phyloP scores from a whole-genome alignment of 192 early-diverging fungal species.

The Gonapodya prolifera region DNA sequence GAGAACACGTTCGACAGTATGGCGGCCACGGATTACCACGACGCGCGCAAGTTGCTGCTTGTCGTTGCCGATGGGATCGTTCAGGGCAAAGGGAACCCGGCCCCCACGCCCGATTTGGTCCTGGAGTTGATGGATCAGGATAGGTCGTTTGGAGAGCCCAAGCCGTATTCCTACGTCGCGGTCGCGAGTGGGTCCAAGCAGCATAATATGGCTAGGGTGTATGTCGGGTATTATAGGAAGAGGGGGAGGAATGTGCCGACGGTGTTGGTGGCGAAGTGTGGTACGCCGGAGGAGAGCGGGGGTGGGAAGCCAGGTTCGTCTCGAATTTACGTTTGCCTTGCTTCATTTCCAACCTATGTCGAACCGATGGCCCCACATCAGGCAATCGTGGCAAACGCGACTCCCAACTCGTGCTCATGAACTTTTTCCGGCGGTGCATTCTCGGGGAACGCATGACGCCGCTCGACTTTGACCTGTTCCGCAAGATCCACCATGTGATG shows the following conservation, averaged over 20 bases:
- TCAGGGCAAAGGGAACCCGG: slow-evolving; percentile 61
- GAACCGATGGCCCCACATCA: slow-evolving; percentile 59
- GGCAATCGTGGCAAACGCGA: slow-evolving; percentile 28
- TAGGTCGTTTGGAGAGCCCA: background rate
- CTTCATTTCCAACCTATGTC: too few species aligned
- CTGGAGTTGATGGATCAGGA: slow-evolving; percentile 63
- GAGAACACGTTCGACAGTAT: slow-evolving; percentile 75
- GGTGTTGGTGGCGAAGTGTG: slow-evolving; percentile 59
- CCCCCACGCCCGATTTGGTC: slow-evolving; percentile 63
- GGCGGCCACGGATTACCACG: slow-evolving; percentile 69
- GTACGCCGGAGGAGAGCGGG: slow-evolving; percentile 50
- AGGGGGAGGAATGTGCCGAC: slow-evolving; percentile 35
- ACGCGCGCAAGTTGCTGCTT: slow-evolving; percentile 72
- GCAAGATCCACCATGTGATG: slow-evolving; percentile 62
- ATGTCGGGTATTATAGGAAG: slow-evolving; percentile 52
- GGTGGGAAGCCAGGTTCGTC: too few species aligned
- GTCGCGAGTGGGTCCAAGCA: slow-evolving; percentile 64
- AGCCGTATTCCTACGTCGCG: slow-evolving; percentile 51
- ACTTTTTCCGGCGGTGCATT: slow-evolving; percentile 33
- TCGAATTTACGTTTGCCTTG: too few species aligned
- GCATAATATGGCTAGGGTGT: slow-evolving; percentile 64
- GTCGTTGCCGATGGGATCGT: slow-evolving; percentile 84
- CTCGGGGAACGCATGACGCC: slow-evolving; percentile 78
- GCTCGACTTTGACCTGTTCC: slow-evolving; percentile 80
- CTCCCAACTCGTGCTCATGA: slow-evolving; percentile 30